Percentiles rank a stretch among this genome's conserved stretches.
Conservation (phyloP, 345 rosid genomes). For the Angophora floribunda region DNA sequence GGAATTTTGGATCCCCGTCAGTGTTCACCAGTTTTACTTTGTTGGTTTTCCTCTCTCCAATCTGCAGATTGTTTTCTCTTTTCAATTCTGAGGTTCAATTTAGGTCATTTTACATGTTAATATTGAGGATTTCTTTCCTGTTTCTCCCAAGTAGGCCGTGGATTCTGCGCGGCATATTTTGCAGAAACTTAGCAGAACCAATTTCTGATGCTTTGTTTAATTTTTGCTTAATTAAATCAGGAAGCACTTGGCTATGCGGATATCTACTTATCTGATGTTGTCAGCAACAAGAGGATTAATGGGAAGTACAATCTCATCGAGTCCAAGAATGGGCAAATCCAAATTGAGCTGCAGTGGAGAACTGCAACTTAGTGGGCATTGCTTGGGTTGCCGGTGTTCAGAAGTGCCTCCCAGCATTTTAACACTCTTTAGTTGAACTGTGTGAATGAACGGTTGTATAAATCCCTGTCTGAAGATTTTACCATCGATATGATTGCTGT, state of each 20-base stretch:
- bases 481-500: neutral
- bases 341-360: conserved; percentile 89
- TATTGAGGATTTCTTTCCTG: neutral
- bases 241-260: conserved; percentile 65
- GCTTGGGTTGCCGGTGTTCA: neutral
- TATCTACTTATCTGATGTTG: conserved; percentile 62
- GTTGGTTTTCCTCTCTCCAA: neutral
- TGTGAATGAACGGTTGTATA: neutral
- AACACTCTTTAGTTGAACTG: neutral
- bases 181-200: neutral
- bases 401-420: neutral
- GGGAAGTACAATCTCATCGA: conserved; percentile 82
- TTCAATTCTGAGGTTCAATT: neutral
- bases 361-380: conserved; percentile 21
- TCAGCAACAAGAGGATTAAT: conserved; percentile 65
- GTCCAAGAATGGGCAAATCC: conserved; percentile 79
- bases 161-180: neutral
- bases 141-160: neutral
- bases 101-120: neutral
- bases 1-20: neutral
- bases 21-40: neutral
- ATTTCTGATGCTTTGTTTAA: neutral
- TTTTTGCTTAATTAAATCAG: conserved; percentile 10
- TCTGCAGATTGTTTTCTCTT: neutral
- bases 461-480: neutral